Evolutionary conservation across 2,329 filamentous ascomycete genomes (phyloP), one percentile per base, ranked within the genome.

Genomic region (Pyrenochaeta sp.): DNA sequence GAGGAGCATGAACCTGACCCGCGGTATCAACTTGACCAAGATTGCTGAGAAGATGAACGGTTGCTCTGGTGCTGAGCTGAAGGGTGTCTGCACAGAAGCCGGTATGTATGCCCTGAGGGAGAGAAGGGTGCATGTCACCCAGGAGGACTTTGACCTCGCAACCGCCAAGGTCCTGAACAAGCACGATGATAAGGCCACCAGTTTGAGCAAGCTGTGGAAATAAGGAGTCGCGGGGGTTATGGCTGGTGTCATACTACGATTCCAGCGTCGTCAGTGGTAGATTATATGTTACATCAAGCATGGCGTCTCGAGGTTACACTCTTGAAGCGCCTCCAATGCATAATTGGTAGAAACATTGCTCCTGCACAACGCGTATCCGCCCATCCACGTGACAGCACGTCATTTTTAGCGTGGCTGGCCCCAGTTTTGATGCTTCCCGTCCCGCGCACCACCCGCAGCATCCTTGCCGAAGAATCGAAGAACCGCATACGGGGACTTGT

Each of bases 11-110:
- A 99, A 99, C 77, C 75, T 99, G 63, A 99, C 94, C 10, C 85
- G 94, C 67, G 94, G 94, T 38, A 97, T 99, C 78, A 96, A 99
- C 76, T 79, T 99, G 56, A 96, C 84, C 65, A 99, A 99, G 85
- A 96, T 97, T 63, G 94, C 94, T 20, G 94, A 99, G 81, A 97
- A 97, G 84, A 99, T 99, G 94, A 96, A 96, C 67, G 94, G 94
- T 37, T 99, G 94, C 75, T 96, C 92, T 3, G 94, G 94, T 49
- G 94, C 94, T 41, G 94, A 99, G 76, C 77, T 99, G 62, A 99
- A 99, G 84, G 94, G 94, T 78, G 94, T 99, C 34, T 99, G 94
- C 73, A 99, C 94, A 31, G 94, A 99, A 75, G 91, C 94, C 3
- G 94, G 94, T 64, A 99, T 99, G 94, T 99, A 94, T 69, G 94